Evolutionary conservation across 306 rosid species (phyloP).

Genomic region (Calophaca sinica): DNA sequence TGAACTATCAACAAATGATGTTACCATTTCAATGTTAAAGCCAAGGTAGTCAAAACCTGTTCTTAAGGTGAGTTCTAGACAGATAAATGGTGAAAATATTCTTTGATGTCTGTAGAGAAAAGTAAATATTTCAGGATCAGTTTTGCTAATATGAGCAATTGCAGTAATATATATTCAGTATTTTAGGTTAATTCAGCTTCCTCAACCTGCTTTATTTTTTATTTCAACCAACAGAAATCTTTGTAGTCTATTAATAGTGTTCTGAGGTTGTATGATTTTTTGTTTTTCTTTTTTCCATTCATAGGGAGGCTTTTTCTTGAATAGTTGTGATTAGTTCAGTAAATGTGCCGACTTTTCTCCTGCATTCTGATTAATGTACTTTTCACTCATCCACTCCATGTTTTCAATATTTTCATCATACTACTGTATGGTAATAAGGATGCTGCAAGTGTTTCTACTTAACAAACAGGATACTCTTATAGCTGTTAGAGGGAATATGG

Average conservation of each 20-base stretch:
- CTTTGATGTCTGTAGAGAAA: too few species aligned
- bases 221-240: background rate
- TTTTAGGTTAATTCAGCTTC: background rate
- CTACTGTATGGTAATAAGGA: background rate
- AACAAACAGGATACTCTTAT: background rate
- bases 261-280: background rate
- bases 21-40: conserved; percentile 25
- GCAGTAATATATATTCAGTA: background rate
- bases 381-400: background rate
- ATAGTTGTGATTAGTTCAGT: background rate
- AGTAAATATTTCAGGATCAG: too few species aligned
- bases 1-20: conserved; percentile 29
- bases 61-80: background rate
- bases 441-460: background rate
- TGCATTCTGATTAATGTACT: background rate
- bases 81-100: too few species aligned
- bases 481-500: background rate
- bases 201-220: background rate
- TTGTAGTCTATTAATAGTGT: background rate
- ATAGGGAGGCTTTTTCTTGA: background rate
- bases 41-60: conserved; percentile 31
- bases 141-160: background rate
- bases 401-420: conserved; percentile 1
- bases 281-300: background rate
- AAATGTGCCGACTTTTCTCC: background rate